Evolutionary conservation across 2,329 filamentous ascomycete genomes (phyloP), one percentile per base, ranked within the genome.

Genomic region (Orbilia ellipsospora): DNA sequence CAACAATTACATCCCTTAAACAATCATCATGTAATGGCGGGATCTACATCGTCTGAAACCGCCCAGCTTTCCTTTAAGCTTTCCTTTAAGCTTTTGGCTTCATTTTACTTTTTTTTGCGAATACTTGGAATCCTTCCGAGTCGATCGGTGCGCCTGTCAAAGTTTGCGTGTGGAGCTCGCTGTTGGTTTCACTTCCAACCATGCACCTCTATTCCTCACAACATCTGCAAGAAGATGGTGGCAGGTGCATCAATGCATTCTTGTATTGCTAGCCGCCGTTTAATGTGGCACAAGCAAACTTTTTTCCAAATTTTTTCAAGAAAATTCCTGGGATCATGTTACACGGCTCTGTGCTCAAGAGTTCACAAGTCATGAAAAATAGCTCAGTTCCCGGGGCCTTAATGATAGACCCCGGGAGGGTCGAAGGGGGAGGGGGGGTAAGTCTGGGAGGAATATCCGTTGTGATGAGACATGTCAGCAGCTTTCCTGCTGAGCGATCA

Each of bases 221-320:
- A 40, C 31, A 57, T 44, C 54, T 42, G 54, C 54, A 57, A 20
- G 28, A 57, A 44, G 31, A 57, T 10, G 18, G 54, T 57, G 54
- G 44, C 54, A 57, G 54, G n/a, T 57, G 54, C 54, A 57, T 57
- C 12, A 31, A 13, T 57, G 54, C 54, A 57, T 57, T 20, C 10
- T n/a, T 4, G 15, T 20, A 8, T 13, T 23, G 52, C 23, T 57
- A 57, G 15, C 54, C 54, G 54, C 55, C 36, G 55, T 45, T 44
- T n/a, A 36, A 61, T 48, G 23, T 50, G 31, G 10, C 31, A 36
- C 31, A 36, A 6, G 31, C 31, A 36, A 36, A 36, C 10, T 10
- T 10, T 36, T 31, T 36, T 6, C 31, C 3, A 36, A 36, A 36
- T 36, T 36, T 36, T 36, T 36, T 6, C 2, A 36, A 10, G 8